Evolutionary conservation across 148 eudicot genomes (phyloP).

Genomic region (Rhododendron mucronatum): DNA sequence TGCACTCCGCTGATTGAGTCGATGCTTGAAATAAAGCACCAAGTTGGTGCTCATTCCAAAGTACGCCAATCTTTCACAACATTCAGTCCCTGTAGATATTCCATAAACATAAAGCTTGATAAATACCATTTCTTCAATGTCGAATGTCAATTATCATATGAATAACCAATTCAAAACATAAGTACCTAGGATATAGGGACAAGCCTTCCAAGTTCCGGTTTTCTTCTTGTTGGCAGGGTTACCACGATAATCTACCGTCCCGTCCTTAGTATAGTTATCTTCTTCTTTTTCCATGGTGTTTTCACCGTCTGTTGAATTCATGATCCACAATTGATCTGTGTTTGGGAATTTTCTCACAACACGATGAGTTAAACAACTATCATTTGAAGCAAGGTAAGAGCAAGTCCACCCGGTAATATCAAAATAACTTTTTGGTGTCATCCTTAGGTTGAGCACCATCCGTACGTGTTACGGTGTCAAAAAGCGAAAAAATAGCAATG

Average conservation of each 20-base stretch:
- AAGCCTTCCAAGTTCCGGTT: conserved; percentile 36
- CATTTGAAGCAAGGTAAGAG: background rate
- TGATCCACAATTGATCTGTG: background rate
- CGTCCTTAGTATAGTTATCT: conserved; percentile 20
- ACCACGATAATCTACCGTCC: conserved; percentile 23
- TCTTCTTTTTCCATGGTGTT: conserved; percentile 15
- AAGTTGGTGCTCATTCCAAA: conserved; percentile 32
- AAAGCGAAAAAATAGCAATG: background rate
- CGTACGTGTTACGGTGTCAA: background rate
- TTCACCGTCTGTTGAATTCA: background rate
- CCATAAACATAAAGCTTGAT: background rate
- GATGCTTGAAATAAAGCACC: conserved; percentile 18
- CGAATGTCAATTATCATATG: background rate
- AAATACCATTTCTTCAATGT: background rate
- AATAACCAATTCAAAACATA: background rate
- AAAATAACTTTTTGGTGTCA: background rate
- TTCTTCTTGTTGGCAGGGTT: conserved; percentile 22
- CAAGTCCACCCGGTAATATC: background rate
- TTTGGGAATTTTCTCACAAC: background rate
- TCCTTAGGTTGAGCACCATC: background rate
- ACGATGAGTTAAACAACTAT: background rate
- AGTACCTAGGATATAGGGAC: conserved; percentile 28
- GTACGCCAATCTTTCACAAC: conserved; percentile 26
- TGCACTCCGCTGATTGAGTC: conserved; percentile 20
- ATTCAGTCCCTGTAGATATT: conserved; percentile 18